These are phyloP conservation scores for Graphiopsis chlorocephala DNA, from an alignment of 2,329 filamentous ascomycete species.

Conservation along the genomic window DNA sequence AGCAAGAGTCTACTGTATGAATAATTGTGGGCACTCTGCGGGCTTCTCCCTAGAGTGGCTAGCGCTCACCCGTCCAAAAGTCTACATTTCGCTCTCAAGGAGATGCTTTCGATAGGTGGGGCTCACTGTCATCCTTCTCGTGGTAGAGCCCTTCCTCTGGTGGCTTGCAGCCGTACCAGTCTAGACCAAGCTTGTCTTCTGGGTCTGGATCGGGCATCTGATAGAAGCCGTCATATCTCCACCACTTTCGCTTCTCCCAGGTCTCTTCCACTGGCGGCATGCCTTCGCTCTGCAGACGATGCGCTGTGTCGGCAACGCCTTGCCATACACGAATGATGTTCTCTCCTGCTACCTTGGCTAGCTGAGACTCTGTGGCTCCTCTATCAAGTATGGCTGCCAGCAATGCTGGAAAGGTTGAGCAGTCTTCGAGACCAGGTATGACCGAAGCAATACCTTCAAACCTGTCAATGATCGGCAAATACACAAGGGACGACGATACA, in stretches of 20 bases:
- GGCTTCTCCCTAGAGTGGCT: not conserved
- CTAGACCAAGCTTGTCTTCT: conserved; percentile 33
- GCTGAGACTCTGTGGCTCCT: conserved; percentile 40
- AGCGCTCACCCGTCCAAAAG: not conserved
- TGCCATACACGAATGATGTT: conserved; percentile 40
- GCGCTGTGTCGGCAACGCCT: conserved; percentile 26
- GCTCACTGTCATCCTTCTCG: not conserved
- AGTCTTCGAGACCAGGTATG: conserved; percentile 33
- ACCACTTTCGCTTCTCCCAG: conserved; percentile 34
- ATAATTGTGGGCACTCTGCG: not conserved
- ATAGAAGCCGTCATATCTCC: conserved; percentile 34
- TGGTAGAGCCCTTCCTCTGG: conserved; percentile 27
- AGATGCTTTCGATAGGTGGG: not conserved
- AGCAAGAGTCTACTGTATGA: not conserved
- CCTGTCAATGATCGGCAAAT: not conserved
- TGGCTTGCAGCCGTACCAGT: conserved; percentile 31
- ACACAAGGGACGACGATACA: not conserved
- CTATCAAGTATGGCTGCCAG: conserved; percentile 38
- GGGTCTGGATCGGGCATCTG: conserved; percentile 37
- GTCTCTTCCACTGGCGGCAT: conserved; percentile 37
- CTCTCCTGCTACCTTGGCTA: conserved; percentile 37
- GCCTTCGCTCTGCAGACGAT: conserved; percentile 31
- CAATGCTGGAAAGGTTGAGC: conserved; percentile 37
- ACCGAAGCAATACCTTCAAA: conserved; percentile 29
- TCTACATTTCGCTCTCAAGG: not conserved